Percentiles rank a stretch among this genome's conserved stretches.
Evolutionary conservation across 169 alveolate species (phyloP).

Genomic region (Fabrea salina): DNA sequence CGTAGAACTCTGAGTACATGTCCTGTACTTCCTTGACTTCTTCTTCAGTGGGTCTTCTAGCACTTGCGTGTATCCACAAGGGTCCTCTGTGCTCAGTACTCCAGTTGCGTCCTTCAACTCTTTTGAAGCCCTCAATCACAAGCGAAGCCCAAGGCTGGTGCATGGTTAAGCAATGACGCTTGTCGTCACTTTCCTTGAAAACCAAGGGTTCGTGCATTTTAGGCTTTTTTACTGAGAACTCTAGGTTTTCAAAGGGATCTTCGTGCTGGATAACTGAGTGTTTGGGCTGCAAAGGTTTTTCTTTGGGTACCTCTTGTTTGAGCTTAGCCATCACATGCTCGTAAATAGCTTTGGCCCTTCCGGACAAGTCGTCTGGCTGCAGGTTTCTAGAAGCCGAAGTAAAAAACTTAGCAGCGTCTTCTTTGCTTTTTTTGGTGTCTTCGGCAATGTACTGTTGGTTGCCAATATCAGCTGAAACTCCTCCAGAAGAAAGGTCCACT

Average conservation of each 20-base stretch:
- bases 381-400: neutral
- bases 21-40: slow-evolving; percentile 52
- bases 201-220: slow-evolving; percentile 37
- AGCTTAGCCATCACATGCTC: slow-evolving; percentile 18
- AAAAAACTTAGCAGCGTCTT: slow-evolving; percentile 14
- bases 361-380: neutral
- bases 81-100: slow-evolving; percentile 68
- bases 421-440: neutral
- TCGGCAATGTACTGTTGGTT: neutral
- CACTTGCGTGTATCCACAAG: slow-evolving; percentile 76
- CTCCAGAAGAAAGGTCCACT: neutral
- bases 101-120: slow-evolving; percentile 82
- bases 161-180: slow-evolving; percentile 72
- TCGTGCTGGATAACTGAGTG: slow-evolving; percentile 27
- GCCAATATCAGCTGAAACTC: neutral
- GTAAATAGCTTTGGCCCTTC: neutral
- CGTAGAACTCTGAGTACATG: slow-evolving; percentile 48
- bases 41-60: slow-evolving; percentile 53
- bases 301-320: slow-evolving; percentile 17
- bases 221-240: slow-evolving; percentile 1
- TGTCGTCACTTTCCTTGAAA: slow-evolving; percentile 50
- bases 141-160: slow-evolving; percentile 83
- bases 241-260: slow-evolving; percentile 31
- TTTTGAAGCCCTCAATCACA: slow-evolving; percentile 67
- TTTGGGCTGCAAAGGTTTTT: neutral